phyloP scores from a whole-genome alignment of 2,329 filamentous ascomycete species.

The Xylariales sp. region DNA sequence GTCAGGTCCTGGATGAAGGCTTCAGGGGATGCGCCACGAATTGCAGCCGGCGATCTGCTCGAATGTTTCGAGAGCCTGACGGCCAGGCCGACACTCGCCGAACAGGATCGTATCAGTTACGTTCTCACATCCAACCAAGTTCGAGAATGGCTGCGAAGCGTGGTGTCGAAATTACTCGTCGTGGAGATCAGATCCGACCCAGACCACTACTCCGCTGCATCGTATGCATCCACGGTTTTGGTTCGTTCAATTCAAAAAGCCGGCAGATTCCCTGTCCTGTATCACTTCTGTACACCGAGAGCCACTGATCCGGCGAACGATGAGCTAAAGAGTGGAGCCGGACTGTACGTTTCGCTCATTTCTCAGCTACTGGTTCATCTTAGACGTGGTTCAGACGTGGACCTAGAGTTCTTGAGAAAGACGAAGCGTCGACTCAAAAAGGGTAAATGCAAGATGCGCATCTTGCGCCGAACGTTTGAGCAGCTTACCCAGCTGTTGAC shows the following conservation, averaged over 20 bases:
- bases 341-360: conserved; percentile 9
- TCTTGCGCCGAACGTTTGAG: not conserved
- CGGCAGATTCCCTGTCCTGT: conserved; percentile 10
- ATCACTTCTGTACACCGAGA: conserved; percentile 7
- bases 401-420: conserved; percentile 11
- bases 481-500: not conserved
- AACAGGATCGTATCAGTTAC: conserved; percentile 12
- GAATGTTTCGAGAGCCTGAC: conserved; percentile 9
- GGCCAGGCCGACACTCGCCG: conserved; percentile 1
- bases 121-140: conserved; percentile 12
- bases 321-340: not conserved
- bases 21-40: not conserved
- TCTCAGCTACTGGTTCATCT: conserved; percentile 11
- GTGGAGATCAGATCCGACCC: conserved; percentile 9
- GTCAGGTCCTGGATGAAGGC: not conserved
- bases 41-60: conserved; percentile 3
- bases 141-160: conserved; percentile 3
- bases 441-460: not conserved
- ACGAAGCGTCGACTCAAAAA: not conserved
- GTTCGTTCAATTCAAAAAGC: conserved; percentile 6
- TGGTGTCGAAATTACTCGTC: conserved; percentile 9
- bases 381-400: not conserved
- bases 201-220: conserved; percentile 5
- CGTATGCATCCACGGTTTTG: conserved; percentile 9
- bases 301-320: not conserved